These are phyloP conservation scores for Fusarium nelsonii DNA, from an alignment of 2,329 filamentous ascomycete species.

Conservation along the genomic window DNA sequence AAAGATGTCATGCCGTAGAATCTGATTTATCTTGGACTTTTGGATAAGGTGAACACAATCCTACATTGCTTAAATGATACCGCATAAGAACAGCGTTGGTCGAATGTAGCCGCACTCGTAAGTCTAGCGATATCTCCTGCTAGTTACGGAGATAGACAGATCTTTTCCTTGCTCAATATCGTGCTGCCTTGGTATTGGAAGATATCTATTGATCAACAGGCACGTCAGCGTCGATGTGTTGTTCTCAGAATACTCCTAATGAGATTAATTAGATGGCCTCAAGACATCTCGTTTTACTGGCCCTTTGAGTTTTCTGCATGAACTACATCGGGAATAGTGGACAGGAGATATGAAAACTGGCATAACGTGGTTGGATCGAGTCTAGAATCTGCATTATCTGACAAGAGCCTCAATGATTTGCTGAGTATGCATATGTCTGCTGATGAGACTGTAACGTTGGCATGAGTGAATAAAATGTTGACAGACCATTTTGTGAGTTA, in stretches of 20 bases:
- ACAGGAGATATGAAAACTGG: conserved; percentile 12
- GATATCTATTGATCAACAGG: background rate
- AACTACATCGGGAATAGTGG: conserved; percentile 1
- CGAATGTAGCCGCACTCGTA: too few relatives aligned
- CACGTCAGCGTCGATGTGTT: background rate
- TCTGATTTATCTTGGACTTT: too few relatives aligned
- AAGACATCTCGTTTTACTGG: background rate
- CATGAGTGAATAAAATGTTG: conserved; percentile 24
- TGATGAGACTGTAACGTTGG: conserved; percentile 17
- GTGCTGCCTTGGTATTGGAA: background rate
- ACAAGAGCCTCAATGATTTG: background rate
- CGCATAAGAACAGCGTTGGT: too few relatives aligned
- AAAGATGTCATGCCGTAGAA: too few relatives aligned
- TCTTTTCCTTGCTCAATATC: too few relatives aligned
- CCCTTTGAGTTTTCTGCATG: background rate
- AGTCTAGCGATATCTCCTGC: too few relatives aligned
- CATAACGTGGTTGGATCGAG: conserved; percentile 7
- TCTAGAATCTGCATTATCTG: conserved; percentile 14
- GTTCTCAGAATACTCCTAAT: background rate
- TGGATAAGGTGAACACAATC: too few relatives aligned
- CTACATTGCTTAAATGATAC: too few relatives aligned
- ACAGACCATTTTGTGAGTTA: background rate
- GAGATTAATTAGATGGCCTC: background rate
- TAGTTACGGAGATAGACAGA: background rate
- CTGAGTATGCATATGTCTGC: conserved; percentile 19